Base-by-base conservation (phyloP, 2,329 filamentous ascomycete species). In the Karstenula rhodostoma region DNA sequence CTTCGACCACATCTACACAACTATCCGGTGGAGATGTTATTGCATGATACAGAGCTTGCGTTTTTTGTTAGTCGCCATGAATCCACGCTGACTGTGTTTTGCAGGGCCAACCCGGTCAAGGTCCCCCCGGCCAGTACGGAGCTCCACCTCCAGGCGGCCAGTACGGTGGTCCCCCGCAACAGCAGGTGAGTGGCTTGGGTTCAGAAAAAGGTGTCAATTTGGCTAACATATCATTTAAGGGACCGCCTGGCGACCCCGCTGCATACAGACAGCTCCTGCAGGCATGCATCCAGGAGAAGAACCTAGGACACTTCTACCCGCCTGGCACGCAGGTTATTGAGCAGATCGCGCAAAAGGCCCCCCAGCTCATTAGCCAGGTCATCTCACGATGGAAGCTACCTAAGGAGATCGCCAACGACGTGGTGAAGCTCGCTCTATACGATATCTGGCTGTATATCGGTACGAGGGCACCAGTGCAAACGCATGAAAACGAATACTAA, bases 371-470 rank as follows among this genome's bases (percentile, higher is more conserved):
- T 65, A 83, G 84, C 61, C 82, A 82, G 61, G 77, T 89, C 49
- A 85, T 85, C 58, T 79, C 83, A 62, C 81, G 84, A 64, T 88
- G 86, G 84, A 79, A 80, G 58, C 81, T 89, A 51, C 82, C 82
- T 8, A 81, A 81, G 63, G 87, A 89, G 74, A 84, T 89, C 59
- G 87, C 85, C 48, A 86, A 84, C 57, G 87, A 89, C 72, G 83
- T 89, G 59, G 85, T 88, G 70, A 87, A 88, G 72, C 80, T 89
- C 27, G 82, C 85, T 4, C 77, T 89, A 27, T 89, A 86, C 73
- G 87, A 89, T 67, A 82, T 89, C 40, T 79, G 88, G 47, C 78
- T 89, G 51, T 89, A 87, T 72, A 86, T 89, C 57, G 79, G 76
- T 79, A 68, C 32, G 72, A 19, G 4, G 17, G 22, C 29, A 35